Conservation (phyloP, 1,284 basidiomycete species). For the Limonomyces culmigenus region DNA sequence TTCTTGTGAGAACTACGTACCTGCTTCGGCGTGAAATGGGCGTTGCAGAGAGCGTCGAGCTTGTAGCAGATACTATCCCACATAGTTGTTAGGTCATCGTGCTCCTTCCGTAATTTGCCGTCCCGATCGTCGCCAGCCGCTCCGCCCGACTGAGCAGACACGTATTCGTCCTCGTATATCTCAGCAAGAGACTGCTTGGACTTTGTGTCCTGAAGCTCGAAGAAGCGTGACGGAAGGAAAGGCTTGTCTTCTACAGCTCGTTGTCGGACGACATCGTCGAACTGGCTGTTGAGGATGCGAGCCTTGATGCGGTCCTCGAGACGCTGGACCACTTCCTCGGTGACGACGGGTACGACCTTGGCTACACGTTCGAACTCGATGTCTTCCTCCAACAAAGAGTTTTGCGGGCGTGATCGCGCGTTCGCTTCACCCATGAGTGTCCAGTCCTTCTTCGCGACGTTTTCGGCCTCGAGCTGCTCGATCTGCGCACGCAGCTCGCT, state of each 20-base stretch:
- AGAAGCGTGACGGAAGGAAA: constrained; percentile 79
- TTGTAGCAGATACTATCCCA: constrained; percentile 85
- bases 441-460: constrained; percentile 71
- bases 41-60: constrained; percentile 87
- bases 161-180: constrained; percentile 92
- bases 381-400: constrained; percentile 87
- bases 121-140: constrained; percentile 62
- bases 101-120: constrained; percentile 78
- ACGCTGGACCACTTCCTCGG: constrained; percentile 70
- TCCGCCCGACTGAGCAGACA: constrained; percentile 41
- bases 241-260: constrained; percentile 68
- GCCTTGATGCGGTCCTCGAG: constrained; percentile 89
- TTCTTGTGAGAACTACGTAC: constrained; percentile 24
- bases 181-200: constrained; percentile 84
- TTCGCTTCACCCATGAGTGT: constrained; percentile 84
- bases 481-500: constrained; percentile 53
- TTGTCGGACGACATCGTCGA: constrained; percentile 83
- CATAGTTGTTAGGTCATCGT: constrained; percentile 66
- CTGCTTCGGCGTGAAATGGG: constrained; percentile 91
- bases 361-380: constrained; percentile 86
- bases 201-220: constrained; percentile 84
- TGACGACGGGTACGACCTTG: constrained; percentile 80
- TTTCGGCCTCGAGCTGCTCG: constrained; percentile 47
- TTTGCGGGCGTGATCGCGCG: constrained; percentile 70
- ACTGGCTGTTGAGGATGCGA: constrained; percentile 74